Evolutionary conservation across 306 rosid genomes (phyloP).

Genomic region (Fagus sylvatica): DNA sequence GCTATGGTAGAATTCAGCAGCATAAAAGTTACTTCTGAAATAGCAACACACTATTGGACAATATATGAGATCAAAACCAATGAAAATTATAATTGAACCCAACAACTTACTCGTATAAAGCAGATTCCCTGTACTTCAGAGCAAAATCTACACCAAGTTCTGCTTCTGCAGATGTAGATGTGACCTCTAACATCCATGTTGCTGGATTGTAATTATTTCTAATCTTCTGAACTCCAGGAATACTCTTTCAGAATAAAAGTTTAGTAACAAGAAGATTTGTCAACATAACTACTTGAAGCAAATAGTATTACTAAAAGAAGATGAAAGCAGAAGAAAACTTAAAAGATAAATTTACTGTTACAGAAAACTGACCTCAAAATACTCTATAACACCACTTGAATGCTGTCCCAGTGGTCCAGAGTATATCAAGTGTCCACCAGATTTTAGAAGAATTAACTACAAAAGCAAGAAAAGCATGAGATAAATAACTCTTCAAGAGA

Average conservation of each 20-base stretch:
- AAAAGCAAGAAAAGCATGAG: slow-evolving; percentile 4
- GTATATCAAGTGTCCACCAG: slow-evolving; percentile 56
- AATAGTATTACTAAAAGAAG: neutral
- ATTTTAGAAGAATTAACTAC: slow-evolving; percentile 59
- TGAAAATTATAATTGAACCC: neutral
- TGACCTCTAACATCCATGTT: slow-evolving; percentile 76
- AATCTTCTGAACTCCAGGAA: slow-evolving; percentile 61
- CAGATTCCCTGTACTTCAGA: slow-evolving; percentile 48
- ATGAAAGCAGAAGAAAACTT: neutral
- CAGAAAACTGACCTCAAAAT: slow-evolving; percentile 52
- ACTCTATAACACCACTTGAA: slow-evolving; percentile 49
- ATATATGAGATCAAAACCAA: neutral
- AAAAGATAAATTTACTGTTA: neutral
- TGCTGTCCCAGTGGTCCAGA: slow-evolving; percentile 52
- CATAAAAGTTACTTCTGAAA: neutral
- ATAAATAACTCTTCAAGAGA: neutral
- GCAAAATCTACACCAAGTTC: slow-evolving; percentile 64
- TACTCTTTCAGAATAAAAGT: slow-evolving; percentile 40
- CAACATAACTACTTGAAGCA: neutral
- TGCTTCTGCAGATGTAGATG: slow-evolving; percentile 52
- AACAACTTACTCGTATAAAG: slow-evolving; percentile 49
- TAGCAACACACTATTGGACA: too few species aligned
- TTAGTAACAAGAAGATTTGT: slow-evolving; percentile 6
- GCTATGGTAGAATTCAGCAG: neutral
- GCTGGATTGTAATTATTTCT: slow-evolving; percentile 70